phyloP scores from a whole-genome alignment of 495 filamentous ascomycete species.

The Penicillium argentinense region DNA sequence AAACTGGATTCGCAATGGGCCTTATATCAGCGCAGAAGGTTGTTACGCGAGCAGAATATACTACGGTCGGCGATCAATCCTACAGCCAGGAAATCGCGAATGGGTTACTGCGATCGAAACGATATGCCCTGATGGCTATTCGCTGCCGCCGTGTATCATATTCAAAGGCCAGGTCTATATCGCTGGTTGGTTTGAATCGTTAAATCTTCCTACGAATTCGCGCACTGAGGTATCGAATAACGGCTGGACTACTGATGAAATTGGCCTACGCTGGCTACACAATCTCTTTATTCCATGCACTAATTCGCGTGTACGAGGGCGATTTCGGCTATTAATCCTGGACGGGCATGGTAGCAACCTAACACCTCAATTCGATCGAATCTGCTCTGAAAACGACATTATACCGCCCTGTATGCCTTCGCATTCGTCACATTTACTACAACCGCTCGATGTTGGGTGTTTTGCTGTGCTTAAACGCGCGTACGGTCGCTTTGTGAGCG shows the following conservation, averaged over 20 bases:
- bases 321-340: slow-evolving; percentile 24
- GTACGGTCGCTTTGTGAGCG: slow-evolving; percentile 15
- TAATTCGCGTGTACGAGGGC: slow-evolving; percentile 1
- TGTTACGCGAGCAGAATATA: neutral
- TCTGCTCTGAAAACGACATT: slow-evolving; percentile 21
- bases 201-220: slow-evolving; percentile 1
- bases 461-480: slow-evolving; percentile 18
- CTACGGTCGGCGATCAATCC: neutral
- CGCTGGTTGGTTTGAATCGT: slow-evolving; percentile 11
- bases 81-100: neutral
- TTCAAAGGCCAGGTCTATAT: slow-evolving; percentile 3
- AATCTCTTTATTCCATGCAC: slow-evolving; percentile 4
- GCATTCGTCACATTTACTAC: slow-evolving; percentile 25
- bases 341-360: slow-evolving; percentile 26
- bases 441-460: slow-evolving; percentile 30
- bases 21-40: neutral
- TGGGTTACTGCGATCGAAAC: slow-evolving; percentile 2
- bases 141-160: slow-evolving; percentile 5
- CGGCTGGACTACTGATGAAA: neutral
- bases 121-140: slow-evolving; percentile 8
- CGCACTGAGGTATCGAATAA: slow-evolving; percentile 14
- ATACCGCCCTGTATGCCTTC: slow-evolving; percentile 22
- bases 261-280: neutral
- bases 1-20: neutral
- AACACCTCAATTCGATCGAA: slow-evolving; percentile 20